Evolutionary conservation across 495 filamentous ascomycete species (phyloP).

Genomic region (Talaromyces borbonicus): DNA sequence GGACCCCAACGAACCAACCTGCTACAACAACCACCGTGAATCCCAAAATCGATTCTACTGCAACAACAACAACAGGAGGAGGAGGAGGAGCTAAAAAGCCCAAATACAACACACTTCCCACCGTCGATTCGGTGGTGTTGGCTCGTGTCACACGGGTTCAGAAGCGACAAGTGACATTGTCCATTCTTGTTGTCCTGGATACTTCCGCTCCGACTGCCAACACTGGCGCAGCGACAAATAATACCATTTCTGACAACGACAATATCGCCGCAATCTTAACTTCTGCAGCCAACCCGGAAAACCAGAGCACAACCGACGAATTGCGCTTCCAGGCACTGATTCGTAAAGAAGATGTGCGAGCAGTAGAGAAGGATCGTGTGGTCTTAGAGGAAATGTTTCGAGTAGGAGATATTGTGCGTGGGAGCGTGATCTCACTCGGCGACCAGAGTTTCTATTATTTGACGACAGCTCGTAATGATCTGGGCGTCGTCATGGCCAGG

Average conservation of each 20-base stretch:
- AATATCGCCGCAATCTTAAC: conserved; percentile 41
- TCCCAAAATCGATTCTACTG: too few relatives aligned
- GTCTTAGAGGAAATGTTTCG: conserved; percentile 85
- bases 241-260: conserved; percentile 31
- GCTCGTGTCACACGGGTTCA: conserved; percentile 76
- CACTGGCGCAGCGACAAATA: not conserved
- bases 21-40: too few relatives aligned
- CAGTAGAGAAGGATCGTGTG: conserved; percentile 91
- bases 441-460: conserved; percentile 93
- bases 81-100: conserved; percentile 14
- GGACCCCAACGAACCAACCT: too few relatives aligned
- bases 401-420: conserved; percentile 86
- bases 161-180: conserved; percentile 69
- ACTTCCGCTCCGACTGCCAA: conserved; percentile 3
- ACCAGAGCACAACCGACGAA: conserved; percentile 38
- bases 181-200: conserved; percentile 67
- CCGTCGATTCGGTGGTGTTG: conserved; percentile 70
- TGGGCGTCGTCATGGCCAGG: conserved; percentile 88
- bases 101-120: conserved; percentile 64
- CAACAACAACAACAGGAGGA: conserved; percentile 16
- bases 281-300: conserved; percentile 34
- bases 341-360: conserved; percentile 80
- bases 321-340: conserved; percentile 41
- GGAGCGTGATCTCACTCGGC: conserved; percentile 80
- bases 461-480: conserved; percentile 76